Evolutionary conservation across 257 asterid genomes (phyloP).

Genomic region (Ballota nigra): DNA sequence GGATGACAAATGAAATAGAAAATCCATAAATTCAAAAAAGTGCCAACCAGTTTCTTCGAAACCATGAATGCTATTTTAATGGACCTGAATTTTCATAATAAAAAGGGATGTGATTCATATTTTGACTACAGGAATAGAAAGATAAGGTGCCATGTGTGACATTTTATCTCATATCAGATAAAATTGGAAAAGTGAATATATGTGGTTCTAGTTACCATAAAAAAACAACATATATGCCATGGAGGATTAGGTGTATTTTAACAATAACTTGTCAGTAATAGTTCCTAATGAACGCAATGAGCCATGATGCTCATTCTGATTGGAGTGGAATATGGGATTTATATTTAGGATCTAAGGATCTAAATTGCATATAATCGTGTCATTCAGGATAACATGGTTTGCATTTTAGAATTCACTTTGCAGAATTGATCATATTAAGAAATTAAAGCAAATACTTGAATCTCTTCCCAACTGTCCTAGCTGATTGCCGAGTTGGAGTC

Average conservation of each 20-base stretch:
- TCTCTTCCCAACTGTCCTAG: constrained; percentile 68
- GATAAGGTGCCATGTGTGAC: neutral
- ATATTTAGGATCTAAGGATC: constrained; percentile 1
- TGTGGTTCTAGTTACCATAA: neutral
- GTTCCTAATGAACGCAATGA: constrained; percentile 5
- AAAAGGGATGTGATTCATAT: neutral
- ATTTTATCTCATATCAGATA: neutral
- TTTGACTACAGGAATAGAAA: neutral
- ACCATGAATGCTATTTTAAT: neutral
- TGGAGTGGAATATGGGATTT: neutral
- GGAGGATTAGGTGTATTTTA: neutral
- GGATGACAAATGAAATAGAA: neutral
- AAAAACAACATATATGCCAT: neutral
- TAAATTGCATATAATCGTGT: constrained; percentile 1
- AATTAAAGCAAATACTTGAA: constrained; percentile 46
- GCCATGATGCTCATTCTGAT: neutral
- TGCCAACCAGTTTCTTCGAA: constrained; percentile 6
- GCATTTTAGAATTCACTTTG: constrained; percentile 12
- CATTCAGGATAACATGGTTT: constrained; percentile 10
- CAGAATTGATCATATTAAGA: constrained; percentile 6
- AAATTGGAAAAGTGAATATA: neutral
- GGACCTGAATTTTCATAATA: neutral
- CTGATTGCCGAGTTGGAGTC: constrained; percentile 73
- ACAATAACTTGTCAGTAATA: constrained; percentile 4
- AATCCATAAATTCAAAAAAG: constrained; percentile 6